phyloP scores from a whole-genome alignment of 2,329 filamentous ascomycete species.

The Ceratocystis ficicola region DNA sequence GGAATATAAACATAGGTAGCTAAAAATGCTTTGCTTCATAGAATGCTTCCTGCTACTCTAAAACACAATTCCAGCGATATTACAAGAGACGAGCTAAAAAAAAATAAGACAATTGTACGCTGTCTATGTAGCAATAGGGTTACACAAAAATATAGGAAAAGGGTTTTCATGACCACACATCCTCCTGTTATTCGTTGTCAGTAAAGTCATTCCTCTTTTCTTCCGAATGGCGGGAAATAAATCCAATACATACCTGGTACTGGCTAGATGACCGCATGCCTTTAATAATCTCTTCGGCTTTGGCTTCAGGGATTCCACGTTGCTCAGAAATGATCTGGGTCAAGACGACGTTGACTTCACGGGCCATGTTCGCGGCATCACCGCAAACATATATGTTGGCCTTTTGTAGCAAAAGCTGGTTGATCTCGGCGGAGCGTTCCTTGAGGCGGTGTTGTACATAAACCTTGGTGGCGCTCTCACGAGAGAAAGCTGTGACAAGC shows the following conservation, averaged over 20 bases:
- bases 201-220: background rate
- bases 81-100: conserved; percentile 18
- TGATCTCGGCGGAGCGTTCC: conserved; percentile 71
- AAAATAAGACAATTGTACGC: conserved; percentile 19
- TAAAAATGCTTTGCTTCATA: background rate
- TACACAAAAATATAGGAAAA: conserved; percentile 10
- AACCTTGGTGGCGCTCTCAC: conserved; percentile 74
- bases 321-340: conserved; percentile 76
- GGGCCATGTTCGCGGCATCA: conserved; percentile 93
- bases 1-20: background rate
- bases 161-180: conserved; percentile 51
- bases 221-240: background rate
- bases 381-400: conserved; percentile 98
- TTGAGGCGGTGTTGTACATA: conserved; percentile 92
- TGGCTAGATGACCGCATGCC: conserved; percentile 88
- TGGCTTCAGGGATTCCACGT: conserved; percentile 67
- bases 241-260: conserved; percentile 61
- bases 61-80: background rate
- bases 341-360: conserved; percentile 80
- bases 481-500: conserved; percentile 89
- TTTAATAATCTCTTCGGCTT: conserved; percentile 95
- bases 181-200: conserved; percentile 40
- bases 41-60: background rate
- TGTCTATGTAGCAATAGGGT: conserved; percentile 5
- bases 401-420: conserved; percentile 71